Percentiles rank a stretch among this genome's conserved stretches.
These are phyloP conservation scores for Calocybe indica DNA, from an alignment of 768 basidiomycete genomes.

Conservation along the genomic window DNA sequence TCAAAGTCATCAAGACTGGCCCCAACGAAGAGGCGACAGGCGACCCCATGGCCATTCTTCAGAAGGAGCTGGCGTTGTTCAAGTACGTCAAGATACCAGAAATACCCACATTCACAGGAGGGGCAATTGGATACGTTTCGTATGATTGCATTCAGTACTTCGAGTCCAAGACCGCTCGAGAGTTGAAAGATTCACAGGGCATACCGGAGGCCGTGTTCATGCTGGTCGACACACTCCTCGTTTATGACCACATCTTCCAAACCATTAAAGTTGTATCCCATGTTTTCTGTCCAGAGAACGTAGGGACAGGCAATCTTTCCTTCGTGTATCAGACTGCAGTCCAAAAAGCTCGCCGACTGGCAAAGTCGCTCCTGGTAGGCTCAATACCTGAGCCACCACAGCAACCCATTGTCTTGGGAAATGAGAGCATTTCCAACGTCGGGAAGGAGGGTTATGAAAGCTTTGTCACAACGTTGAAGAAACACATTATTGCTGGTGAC, in stretches of 20 bases:
- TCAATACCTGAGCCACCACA: conserved; percentile 63
- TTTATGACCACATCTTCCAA: conserved; percentile 97
- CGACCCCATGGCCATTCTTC: conserved; percentile 80
- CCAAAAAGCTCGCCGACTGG: conserved; percentile 75
- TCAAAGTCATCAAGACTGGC: conserved; percentile 88
- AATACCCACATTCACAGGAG: conserved; percentile 92
- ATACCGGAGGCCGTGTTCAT: conserved; percentile 97
- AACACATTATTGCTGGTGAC: conserved; percentile 93
- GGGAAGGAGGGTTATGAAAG: conserved; percentile 88
- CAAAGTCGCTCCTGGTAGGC: conserved; percentile 53
- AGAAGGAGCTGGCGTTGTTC: conserved; percentile 82
- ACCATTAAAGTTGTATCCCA: conserved; percentile 94
- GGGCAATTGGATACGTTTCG: conserved; percentile 94
- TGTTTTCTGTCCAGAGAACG: conserved; percentile 76
- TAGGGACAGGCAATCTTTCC: conserved; percentile 59
- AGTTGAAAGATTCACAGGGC: conserved; percentile 69
- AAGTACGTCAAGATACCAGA: conserved; percentile 89
- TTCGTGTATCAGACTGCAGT: conserved; percentile 89
- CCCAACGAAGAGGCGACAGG: conserved; percentile 77
- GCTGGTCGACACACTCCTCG: conserved; percentile 91
- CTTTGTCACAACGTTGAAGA: conserved; percentile 88
- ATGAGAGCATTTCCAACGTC: conserved; percentile 78
- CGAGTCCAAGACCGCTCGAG: conserved; percentile 84
- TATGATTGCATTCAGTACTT: conserved; percentile 97
- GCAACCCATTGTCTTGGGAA: conserved; percentile 57